Conservation (phyloP, 176 grass and related monocot species). For the Oryza glumipatula region DNA sequence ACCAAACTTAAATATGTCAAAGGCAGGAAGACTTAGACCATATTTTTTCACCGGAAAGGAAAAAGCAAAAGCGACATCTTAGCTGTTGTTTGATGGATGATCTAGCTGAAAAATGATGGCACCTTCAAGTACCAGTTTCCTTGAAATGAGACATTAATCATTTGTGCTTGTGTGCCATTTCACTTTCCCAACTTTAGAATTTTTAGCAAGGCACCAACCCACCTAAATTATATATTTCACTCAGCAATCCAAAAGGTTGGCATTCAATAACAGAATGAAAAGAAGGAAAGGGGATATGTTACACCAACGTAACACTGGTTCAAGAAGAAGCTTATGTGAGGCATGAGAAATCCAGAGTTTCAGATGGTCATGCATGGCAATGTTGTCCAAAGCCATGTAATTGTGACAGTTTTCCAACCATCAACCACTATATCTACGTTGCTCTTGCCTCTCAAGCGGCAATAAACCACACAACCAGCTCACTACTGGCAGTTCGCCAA, state of each 20-base stretch:
- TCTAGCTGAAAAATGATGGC: conserved; percentile 42
- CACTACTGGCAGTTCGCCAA: neutral
- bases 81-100: conserved; percentile 33
- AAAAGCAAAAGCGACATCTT: conserved; percentile 47
- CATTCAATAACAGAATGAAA: neutral
- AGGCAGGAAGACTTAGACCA: conserved; percentile 8
- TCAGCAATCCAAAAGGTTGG: neutral
- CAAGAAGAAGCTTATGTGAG: too few relatives aligned
- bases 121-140: conserved; percentile 28
- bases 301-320: too few relatives aligned
- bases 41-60: conserved; percentile 34
- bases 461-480: conserved; percentile 20
- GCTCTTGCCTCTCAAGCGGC: neutral
- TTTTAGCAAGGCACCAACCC: neutral
- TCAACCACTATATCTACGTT: neutral
- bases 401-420: neutral
- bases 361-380: neutral
- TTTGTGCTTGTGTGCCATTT: conserved; percentile 20
- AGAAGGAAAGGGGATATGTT: too few relatives aligned
- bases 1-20: conserved; percentile 16
- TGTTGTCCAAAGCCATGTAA: neutral
- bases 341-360: too few relatives aligned
- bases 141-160: conserved; percentile 31
- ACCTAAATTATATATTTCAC: neutral
- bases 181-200: conserved; percentile 20